Evolutionary conservation across 257 asterid genomes (phyloP).

Genomic region (Rhazya stricta): DNA sequence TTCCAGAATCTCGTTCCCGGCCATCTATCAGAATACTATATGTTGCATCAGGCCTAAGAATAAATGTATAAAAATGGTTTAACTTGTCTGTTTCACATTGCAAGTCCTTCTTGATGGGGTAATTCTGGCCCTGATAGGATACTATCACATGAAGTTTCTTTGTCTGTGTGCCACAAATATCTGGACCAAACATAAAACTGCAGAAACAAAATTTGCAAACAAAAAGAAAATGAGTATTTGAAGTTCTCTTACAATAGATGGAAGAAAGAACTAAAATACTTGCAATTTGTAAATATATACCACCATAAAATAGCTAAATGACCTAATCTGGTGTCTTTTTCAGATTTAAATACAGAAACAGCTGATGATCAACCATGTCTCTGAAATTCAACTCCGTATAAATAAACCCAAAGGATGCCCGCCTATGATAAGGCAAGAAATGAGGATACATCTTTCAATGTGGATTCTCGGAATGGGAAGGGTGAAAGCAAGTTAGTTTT

Average conservation of each 20-base stretch:
- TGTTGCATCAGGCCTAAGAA: constrained; percentile 85
- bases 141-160: constrained; percentile 82
- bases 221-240: background rate
- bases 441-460: background rate
- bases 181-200: constrained; percentile 99
- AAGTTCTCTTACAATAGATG: background rate
- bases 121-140: constrained; percentile 80
- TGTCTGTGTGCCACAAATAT: constrained; percentile 88
- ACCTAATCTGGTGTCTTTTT: background rate
- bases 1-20: constrained; percentile 83
- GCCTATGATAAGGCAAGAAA: background rate
- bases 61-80: constrained; percentile 90
- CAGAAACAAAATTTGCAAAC: constrained; percentile 22
- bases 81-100: constrained; percentile 87
- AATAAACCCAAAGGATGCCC: background rate
- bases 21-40: constrained; percentile 77
- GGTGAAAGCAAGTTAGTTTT: too few relatives aligned
- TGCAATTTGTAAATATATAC: background rate
- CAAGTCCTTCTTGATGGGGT: constrained; percentile 84
- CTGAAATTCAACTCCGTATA: background rate
- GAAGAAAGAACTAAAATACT: background rate
- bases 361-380: background rate
- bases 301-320: background rate
- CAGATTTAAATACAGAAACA: background rate
- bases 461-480: too few relatives aligned